Percentiles rank a stretch among this genome's conserved stretches.
phyloP scores from a whole-genome alignment of 1,139 yeast species.

The Tardiomyces blankii region DNA sequence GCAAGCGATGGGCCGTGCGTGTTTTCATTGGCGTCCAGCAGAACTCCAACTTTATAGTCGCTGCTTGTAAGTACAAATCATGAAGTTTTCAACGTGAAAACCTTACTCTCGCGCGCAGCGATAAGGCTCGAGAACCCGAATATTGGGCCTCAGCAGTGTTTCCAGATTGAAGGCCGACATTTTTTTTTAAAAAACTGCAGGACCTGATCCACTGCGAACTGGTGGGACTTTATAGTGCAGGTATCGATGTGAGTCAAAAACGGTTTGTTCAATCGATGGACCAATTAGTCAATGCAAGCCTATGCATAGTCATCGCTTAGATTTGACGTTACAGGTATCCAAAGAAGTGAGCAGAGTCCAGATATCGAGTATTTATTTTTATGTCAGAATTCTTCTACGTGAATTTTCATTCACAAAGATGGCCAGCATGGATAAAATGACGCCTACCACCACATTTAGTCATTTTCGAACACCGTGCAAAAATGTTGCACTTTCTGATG shows the following conservation, averaged over 20 bases:
- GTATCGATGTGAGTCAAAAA: background rate
- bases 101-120: slow-evolving; percentile 76
- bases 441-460: too few relatives aligned
- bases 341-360: too few relatives aligned
- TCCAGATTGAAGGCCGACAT: slow-evolving; percentile 41
- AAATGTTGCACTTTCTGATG: too few relatives aligned
- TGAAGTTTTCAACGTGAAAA: background rate
- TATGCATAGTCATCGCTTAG: background rate
- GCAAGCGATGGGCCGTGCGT: slow-evolving; percentile 78
- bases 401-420: too few relatives aligned
- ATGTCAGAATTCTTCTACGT: too few relatives aligned
- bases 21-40: slow-evolving; percentile 93
- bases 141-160: slow-evolving; percentile 71
- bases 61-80: slow-evolving; percentile 13
- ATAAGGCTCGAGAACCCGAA: slow-evolving; percentile 71
- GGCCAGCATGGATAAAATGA: too few relatives aligned
- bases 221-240: background rate
- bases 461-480: too few relatives aligned
- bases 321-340: too few relatives aligned
- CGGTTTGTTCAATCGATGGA: background rate
- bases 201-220: background rate
- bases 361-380: too few relatives aligned
- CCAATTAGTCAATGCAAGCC: background rate
- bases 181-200: slow-evolving; percentile 2
- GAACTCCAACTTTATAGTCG: slow-evolving; percentile 74